phyloP scores from a whole-genome alignment of 1,284 basidiomycete species.

The Volvariella volvacea region DNA sequence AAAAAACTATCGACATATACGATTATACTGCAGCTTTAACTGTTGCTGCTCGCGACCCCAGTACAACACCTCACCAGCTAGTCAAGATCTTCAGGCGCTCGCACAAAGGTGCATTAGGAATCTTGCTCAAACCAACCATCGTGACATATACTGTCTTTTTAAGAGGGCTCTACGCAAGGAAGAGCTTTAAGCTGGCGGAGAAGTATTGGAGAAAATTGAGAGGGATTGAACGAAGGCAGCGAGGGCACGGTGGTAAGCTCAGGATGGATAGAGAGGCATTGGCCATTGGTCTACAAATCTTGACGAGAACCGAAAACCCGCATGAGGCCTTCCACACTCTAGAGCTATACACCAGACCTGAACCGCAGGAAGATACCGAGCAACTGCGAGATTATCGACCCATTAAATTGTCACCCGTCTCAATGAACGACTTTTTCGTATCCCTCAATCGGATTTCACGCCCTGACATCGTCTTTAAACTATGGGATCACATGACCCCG shows the following conservation, averaged over 20 bases:
- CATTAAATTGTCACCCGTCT: slow-evolving; percentile 14
- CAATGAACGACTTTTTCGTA: slow-evolving; percentile 51
- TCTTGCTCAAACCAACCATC: slow-evolving; percentile 28
- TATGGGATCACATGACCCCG: slow-evolving; percentile 53
- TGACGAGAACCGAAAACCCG: slow-evolving; percentile 36
- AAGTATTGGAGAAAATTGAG: slow-evolving; percentile 36
- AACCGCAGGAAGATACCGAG: slow-evolving; percentile 6
- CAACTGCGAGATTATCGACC: no score
- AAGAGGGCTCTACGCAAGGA: slow-evolving; percentile 40
- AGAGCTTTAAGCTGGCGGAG: slow-evolving; percentile 29
- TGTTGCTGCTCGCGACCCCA: slow-evolving; percentile 24
- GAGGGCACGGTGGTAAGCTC: slow-evolving; percentile 9
- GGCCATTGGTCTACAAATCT: slow-evolving; percentile 41
- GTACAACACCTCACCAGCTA: slow-evolving; percentile 23
- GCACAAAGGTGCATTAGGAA: neutral
- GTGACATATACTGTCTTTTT: slow-evolving; percentile 44
- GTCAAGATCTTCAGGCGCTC: slow-evolving; percentile 28
- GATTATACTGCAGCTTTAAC: slow-evolving; percentile 28
- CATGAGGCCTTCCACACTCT: slow-evolving; percentile 45
- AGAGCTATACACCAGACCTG: slow-evolving; percentile 21
- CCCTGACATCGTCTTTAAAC: slow-evolving; percentile 51
- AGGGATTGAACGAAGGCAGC: slow-evolving; percentile 11
- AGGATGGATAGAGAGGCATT: slow-evolving; percentile 42
- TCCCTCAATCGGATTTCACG: slow-evolving; percentile 40
- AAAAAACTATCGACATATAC: slow-evolving; percentile 19